Base-by-base conservation (phyloP, 2,329 filamentous ascomycete genomes). In the Samsoniella hepiali region DNA sequence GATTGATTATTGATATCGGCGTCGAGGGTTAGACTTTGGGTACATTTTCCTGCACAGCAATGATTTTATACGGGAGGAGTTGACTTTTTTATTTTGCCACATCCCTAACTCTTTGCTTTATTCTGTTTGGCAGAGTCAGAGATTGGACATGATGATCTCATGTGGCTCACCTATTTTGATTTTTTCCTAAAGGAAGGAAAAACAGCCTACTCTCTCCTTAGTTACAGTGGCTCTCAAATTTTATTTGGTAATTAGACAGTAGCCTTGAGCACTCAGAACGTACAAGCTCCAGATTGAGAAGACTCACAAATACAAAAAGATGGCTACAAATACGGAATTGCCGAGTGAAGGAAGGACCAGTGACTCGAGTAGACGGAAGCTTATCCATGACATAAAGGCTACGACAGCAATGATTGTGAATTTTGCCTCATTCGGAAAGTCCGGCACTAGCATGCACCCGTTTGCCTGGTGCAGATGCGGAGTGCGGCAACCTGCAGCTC, bases 201-300 rank as follows among this genome's bases (percentile, higher is more conserved):
- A 58, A 51, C 55, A 32, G 31, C 32, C 17, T 13, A 10, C 53
- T 42, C 45, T 58, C 15, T 53, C 36, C 29, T 57, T 55, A 11
- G 17, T 47, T 63, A 38, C 45, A 58, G 56, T 47, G 5, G 45
- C 56, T 64, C 56, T 42, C n/a, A 51, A 58, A 55, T 61, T 49
- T 22, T 31, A 36, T 45, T 44, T 40, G 31, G 36, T 59, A 32
- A 65, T 63, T 22, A 22, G 22, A 22, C 22, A 17, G 38, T 53
- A 64, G 71, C 70, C 64, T 66, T 67, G 65, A 70, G 67, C 59
- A 64, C 62, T 44, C 61, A 70, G 61, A 68, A 66, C 68, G 64
- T 67, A 51, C 49, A 61, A 67, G 63, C 58, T 63, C 49, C 66
- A 66, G 63, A 65, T 66, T 68, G 56, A 69, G 47, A 50, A 50